A percentile compares a stretch with the other conserved stretches of the same genome.
phyloP scores from a whole-genome alignment of 2,329 filamentous ascomycete genomes.

The Microdochium paspali region DNA sequence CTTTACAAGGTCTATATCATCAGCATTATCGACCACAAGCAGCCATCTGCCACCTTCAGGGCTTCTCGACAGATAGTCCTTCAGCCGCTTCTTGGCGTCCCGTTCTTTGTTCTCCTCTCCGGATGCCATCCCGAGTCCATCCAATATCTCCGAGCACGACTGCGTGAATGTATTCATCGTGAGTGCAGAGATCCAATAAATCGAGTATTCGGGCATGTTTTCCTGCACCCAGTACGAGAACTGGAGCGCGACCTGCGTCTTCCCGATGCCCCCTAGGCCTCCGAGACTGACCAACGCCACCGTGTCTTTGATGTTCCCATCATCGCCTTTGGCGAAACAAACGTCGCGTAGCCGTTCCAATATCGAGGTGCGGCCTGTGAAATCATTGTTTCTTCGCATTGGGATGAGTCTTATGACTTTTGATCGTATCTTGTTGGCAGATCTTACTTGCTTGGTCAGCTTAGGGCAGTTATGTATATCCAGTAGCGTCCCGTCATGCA shows the following conservation, averaged over 20 bases:
- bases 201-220: constrained; percentile 16
- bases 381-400: neutral
- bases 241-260: constrained; percentile 28
- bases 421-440: neutral
- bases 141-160: constrained; percentile 22
- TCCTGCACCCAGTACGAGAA: constrained; percentile 17
- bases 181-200: constrained; percentile 30
- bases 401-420: neutral
- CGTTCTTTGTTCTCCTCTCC: constrained; percentile 16
- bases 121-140: constrained; percentile 14
- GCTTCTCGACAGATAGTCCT: constrained; percentile 17
- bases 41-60: constrained; percentile 22
- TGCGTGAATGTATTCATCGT: constrained; percentile 19
- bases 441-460: too few species aligned
- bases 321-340: neutral
- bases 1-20: constrained; percentile 23
- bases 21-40: constrained; percentile 34
- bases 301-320: neutral
- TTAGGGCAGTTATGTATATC: too few species aligned
- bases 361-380: neutral
- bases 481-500: too few species aligned
- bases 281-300: constrained; percentile 9
- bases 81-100: constrained; percentile 26
- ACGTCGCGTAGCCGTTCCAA: neutral
- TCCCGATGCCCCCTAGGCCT: constrained; percentile 25